A percentile compares a stretch with the other conserved stretches of the same genome.
phyloP scores from a whole-genome alignment of 805 yeast genomes.

The Teunomyces lycoperdinae region DNA sequence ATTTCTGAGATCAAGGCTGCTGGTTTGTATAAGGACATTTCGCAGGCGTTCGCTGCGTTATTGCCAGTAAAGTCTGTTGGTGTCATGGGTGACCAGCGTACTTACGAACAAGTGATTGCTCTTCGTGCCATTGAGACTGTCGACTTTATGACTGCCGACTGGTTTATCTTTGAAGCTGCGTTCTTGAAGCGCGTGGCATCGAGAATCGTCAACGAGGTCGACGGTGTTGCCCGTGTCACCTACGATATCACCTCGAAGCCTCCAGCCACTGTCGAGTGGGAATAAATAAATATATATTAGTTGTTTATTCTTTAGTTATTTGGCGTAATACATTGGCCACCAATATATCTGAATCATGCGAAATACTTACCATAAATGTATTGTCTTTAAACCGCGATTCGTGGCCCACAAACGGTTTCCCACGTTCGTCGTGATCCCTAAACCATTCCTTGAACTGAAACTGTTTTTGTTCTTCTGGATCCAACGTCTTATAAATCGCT shows the following conservation, averaged over 20 bases:
- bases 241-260: slow-evolving; percentile 99
- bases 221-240: slow-evolving; percentile 98
- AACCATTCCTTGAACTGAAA: slow-evolving; percentile 64
- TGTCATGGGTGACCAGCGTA: slow-evolving; percentile 99
- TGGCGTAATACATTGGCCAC: slow-evolving; percentile 55
- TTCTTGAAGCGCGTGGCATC: slow-evolving; percentile 92
- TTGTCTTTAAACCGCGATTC: slow-evolving; percentile 35
- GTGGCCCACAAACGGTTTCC: slow-evolving; percentile 44
- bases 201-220: slow-evolving; percentile 97
- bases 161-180: slow-evolving; percentile 90
- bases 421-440: slow-evolving; percentile 35
- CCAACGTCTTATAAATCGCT: slow-evolving; percentile 64
- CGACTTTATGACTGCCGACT: slow-evolving; percentile 99
- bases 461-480: slow-evolving; percentile 42
- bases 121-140: slow-evolving; percentile 96
- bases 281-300: slow-evolving; percentile 41
- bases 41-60: slow-evolving; percentile 97
- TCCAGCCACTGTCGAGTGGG: slow-evolving; percentile 99
- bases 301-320: slow-evolving; percentile 1
- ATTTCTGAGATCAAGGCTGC: slow-evolving; percentile 93
- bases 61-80: slow-evolving; percentile 98
- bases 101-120: slow-evolving; percentile 98
- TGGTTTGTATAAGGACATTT: slow-evolving; percentile 87
- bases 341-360: slow-evolving; percentile 65
- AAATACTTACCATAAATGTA: slow-evolving; percentile 50